Evolutionary conservation across 257 asterid species (phyloP).

Genomic region (Solanum chilense): DNA sequence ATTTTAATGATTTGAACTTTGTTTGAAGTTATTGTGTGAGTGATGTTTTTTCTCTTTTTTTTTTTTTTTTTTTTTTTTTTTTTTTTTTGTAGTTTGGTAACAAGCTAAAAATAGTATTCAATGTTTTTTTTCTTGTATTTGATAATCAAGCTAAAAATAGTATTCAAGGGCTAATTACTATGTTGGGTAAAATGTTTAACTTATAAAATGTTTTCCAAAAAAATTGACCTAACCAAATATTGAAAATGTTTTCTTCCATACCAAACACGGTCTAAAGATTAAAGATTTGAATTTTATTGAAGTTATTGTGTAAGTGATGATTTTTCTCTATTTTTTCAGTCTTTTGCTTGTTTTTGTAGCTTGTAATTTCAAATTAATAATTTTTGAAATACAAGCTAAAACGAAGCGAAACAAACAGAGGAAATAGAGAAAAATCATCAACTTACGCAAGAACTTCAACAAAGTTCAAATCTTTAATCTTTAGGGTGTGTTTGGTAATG

Average conservation of each 20-base stretch:
- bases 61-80: too few species aligned
- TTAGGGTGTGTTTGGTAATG: not conserved
- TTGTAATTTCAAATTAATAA: not conserved
- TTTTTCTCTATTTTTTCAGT: not conserved
- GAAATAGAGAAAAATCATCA: not conserved
- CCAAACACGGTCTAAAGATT: not conserved
- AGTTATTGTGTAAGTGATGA: constrained; percentile 62
- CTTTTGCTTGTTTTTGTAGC: not conserved
- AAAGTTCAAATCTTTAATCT: not conserved
- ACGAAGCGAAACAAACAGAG: not conserved
- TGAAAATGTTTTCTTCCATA: not conserved
- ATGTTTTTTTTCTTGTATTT: not conserved
- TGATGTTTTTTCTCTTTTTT: not conserved
- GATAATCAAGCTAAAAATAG: not conserved
- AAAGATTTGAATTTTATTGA: constrained; percentile 7
- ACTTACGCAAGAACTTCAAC: constrained; percentile 68
- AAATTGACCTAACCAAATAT: not conserved
- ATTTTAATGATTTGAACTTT: not conserved
- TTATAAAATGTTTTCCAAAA: not conserved
- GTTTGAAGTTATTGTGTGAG: constrained; percentile 75
- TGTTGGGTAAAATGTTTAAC: not conserved
- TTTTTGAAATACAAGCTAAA: not conserved
- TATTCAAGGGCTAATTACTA: not conserved
- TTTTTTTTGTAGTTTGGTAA: not conserved
- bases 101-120: not conserved